Evolutionary conservation across 2,329 filamentous ascomycete species (phyloP), one percentile per base, ranked within the genome.

Genomic region (Metarhizium robertsii): DNA sequence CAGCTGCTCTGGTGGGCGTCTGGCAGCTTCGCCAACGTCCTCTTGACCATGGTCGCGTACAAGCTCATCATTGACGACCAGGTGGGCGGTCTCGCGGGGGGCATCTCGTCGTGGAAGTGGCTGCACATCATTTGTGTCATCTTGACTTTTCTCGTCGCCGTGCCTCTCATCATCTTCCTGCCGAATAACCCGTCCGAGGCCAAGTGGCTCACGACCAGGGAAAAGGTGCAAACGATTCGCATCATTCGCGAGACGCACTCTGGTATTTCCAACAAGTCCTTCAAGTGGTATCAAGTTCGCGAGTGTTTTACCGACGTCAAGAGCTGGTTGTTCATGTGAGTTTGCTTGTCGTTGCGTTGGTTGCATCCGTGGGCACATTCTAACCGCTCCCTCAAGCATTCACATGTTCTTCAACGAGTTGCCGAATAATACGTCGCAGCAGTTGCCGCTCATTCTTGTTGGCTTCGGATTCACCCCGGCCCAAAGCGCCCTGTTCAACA

Each of bases 51-150:
- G 64, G 61, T 65, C 16, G 59, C 64, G 2, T 65, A 64, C 53
- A 65, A 62, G 51, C 59, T 66, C 25, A 66, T 64, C 50, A 51
- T 58, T 10, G 60, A 62, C 42, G 62, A 62, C 29, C 53, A 57
- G 14, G 34, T 20, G 14, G 54, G 56, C 36, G 45, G 53, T 34
- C 54, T 64, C 18, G 57, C 55, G 6, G 61, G 61, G 20, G 56
- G 57, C 14, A 50, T 64, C 16, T 54, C 49, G 6, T 64, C 61
- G 14, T 63, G 61, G 56, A 68, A 67, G 57, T 83, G 79, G 79
- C 78, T 82, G 69, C 82, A 80, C 60, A 77, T 80, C 49, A 77
- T 80, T 62, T 73, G 72, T 53, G 69, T 77, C 3, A 56, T 82
- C 5, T 78, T 83, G 56, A 83, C 80, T 1, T 76, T 83, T 13